Percentiles rank a stretch among this genome's conserved stretches.
phyloP scores from a whole-genome alignment of 495 filamentous ascomycete species.

The Aspergillus hancockii region DNA sequence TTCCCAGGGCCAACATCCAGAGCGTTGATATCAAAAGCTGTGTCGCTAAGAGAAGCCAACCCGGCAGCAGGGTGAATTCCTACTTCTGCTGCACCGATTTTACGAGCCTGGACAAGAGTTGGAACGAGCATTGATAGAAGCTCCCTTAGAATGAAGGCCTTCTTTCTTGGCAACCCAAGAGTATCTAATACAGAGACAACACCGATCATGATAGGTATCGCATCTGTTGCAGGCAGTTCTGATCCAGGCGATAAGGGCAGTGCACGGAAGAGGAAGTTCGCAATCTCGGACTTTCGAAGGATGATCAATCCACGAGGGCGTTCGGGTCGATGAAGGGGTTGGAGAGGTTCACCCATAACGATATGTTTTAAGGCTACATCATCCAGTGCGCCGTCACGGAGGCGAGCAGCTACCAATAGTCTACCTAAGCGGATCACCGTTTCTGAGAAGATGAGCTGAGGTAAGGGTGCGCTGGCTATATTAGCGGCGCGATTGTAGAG shows the following conservation, averaged over 20 bases:
- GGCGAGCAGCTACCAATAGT: constrained; percentile 67
- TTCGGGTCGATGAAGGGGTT: constrained; percentile 39
- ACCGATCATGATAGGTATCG: constrained; percentile 75
- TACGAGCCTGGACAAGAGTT: constrained; percentile 87
- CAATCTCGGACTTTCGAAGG: constrained; percentile 64
- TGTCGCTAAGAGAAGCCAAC: constrained; percentile 61
- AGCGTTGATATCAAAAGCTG: constrained; percentile 57
- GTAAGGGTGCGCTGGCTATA: constrained; percentile 78
- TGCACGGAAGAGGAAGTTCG: constrained; percentile 67
- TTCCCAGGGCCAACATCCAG: constrained; percentile 75
- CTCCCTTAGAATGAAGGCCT: constrained; percentile 82
- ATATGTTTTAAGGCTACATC: constrained; percentile 67
- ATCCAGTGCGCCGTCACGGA: constrained; percentile 67
- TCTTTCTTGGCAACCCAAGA: constrained; percentile 79
- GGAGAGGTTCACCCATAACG: constrained; percentile 55
- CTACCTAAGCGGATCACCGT: constrained; percentile 77
- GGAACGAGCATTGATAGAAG: constrained; percentile 79
- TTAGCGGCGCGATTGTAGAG: constrained; percentile 75
- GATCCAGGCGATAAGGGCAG: constrained; percentile 60
- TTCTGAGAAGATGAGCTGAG: constrained; percentile 79
- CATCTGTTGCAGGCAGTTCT: constrained; percentile 69
- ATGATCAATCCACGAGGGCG: constrained; percentile 43
- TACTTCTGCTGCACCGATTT: constrained; percentile 88
- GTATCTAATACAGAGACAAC: constrained; percentile 78
- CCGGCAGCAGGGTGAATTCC: constrained; percentile 93